Percentiles rank a stretch among this genome's conserved stretches.
These are phyloP conservation scores for Ganoderma sinense DNA, from an alignment of 1,284 basidiomycete genomes.

Conservation along the genomic window DNA sequence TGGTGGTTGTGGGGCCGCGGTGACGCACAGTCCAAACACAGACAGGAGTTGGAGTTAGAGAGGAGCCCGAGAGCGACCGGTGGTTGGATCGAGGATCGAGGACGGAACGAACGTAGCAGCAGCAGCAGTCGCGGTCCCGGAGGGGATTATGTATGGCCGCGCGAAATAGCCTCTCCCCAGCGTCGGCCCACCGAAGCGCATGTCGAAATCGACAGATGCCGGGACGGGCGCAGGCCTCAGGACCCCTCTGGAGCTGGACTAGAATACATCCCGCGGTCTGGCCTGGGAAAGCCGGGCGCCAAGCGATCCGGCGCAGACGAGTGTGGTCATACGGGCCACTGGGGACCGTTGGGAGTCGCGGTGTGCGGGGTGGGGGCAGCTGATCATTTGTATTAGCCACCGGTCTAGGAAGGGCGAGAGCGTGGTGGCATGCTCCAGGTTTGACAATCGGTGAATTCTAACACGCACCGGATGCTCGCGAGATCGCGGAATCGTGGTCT, in stretches of 20 bases:
- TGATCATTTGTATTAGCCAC: constrained; percentile 26
- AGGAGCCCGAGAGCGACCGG: neutral
- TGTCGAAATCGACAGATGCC: neutral
- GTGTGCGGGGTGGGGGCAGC: constrained; percentile 11
- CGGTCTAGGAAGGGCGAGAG: constrained; percentile 28
- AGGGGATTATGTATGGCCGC: constrained; percentile 20
- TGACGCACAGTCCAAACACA: neutral
- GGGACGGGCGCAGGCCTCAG: constrained; percentile 4
- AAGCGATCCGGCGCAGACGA: neutral
- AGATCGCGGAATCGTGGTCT: neutral
- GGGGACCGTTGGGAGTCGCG: constrained; percentile 7
- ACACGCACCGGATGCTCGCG: neutral
- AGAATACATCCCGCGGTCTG: constrained; percentile 20
- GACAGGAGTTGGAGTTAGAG: neutral
- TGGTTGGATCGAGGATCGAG: too few relatives aligned
- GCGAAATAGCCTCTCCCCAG: constrained; percentile 7
- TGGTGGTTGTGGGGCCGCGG: neutral
- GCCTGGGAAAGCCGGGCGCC: constrained; percentile 24
- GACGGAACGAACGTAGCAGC: neutral
- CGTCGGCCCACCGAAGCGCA: constrained; percentile 16
- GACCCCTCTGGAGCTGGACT: constrained; percentile 29
- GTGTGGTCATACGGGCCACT: neutral
- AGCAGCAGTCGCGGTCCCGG: neutral
- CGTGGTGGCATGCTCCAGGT: constrained; percentile 11
- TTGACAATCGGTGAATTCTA: neutral